phyloP scores from a whole-genome alignment of 306 rosid species.

The Lithocarpus polystachyus region DNA sequence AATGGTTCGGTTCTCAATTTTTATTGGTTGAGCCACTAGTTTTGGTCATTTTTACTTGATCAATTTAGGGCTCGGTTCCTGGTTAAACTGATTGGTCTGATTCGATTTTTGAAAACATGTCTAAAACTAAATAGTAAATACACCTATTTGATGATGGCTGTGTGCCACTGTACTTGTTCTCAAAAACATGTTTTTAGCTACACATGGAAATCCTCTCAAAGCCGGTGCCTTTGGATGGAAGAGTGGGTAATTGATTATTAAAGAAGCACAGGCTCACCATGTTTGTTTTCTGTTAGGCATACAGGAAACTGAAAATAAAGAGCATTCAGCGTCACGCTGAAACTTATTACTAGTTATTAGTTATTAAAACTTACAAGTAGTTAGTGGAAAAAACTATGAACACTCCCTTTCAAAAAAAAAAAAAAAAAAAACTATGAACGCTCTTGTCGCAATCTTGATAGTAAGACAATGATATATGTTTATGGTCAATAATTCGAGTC shows the following conservation, averaged over 20 bases:
- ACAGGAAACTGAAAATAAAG: background rate
- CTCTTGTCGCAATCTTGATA: background rate
- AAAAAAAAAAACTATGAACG: conserved; percentile 7
- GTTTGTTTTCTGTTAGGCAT: background rate
- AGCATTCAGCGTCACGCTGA: conserved; percentile 15
- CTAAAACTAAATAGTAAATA: too few species aligned
- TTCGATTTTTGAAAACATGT: too few species aligned
- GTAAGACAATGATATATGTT: background rate
- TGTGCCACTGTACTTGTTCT: too few species aligned
- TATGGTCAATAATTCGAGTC: background rate
- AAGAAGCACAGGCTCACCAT: background rate
- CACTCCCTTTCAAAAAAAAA: too few species aligned
- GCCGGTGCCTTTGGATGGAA: background rate
- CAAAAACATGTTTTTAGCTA: too few species aligned
- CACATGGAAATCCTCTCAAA: background rate
- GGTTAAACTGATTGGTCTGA: too few species aligned
- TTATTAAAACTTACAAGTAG: background rate
- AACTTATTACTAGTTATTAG: conserved; percentile 8
- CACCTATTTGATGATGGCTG: too few species aligned
- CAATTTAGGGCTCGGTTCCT: too few species aligned
- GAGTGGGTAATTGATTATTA: background rate
- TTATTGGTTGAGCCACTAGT: too few species aligned
- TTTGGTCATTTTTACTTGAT: too few species aligned
- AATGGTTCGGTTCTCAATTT: too few species aligned
- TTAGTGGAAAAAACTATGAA: conserved; percentile 16